Percentiles rank a stretch among this genome's conserved stretches.
Conservation (phyloP, 2,329 filamentous ascomycete species). For the Anisogramma anomala region DNA sequence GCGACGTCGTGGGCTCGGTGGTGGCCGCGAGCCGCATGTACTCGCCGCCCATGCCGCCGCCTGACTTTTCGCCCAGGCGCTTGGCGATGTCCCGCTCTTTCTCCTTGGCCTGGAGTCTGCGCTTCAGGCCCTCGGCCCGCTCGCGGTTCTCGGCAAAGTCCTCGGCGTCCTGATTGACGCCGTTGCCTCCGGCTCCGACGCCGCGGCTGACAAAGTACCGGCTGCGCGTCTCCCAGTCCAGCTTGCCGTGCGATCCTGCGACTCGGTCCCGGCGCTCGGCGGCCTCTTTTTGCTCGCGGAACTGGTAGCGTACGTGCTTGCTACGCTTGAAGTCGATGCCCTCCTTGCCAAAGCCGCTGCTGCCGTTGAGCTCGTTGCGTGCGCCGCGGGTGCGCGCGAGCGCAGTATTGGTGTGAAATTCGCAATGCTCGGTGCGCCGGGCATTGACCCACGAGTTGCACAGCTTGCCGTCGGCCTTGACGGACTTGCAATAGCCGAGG, state of each 20-base stretch:
- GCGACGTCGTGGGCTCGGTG: background rate
- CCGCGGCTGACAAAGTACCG: slow-evolving; percentile 40
- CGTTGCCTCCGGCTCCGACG: slow-evolving; percentile 35
- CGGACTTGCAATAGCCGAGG: slow-evolving; percentile 74
- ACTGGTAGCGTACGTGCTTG: slow-evolving; percentile 17
- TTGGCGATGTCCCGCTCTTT: slow-evolving; percentile 62
- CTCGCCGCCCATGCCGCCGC: slow-evolving; percentile 51
- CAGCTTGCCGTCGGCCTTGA: slow-evolving; percentile 70
- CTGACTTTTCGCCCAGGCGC: slow-evolving; percentile 52
- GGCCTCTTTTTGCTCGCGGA: slow-evolving; percentile 17
- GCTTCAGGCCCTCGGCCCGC: slow-evolving; percentile 53
- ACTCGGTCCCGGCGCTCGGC: slow-evolving; percentile 19
- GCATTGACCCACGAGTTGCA: slow-evolving; percentile 82
- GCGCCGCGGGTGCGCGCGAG: slow-evolving; percentile 54
- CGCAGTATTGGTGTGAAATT: slow-evolving; percentile 79
- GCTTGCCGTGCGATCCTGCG: slow-evolving; percentile 26
- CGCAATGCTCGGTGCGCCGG: slow-evolving; percentile 80
- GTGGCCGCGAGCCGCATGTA: slow-evolving; percentile 45
- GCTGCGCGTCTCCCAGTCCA: slow-evolving; percentile 47
- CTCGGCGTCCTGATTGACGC: slow-evolving; percentile 19
- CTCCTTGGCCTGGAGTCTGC: slow-evolving; percentile 54
- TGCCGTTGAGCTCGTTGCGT: slow-evolving; percentile 69
- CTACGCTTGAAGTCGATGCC: slow-evolving; percentile 11
- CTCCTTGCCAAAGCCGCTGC: slow-evolving; percentile 27
- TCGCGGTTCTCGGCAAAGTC: slow-evolving; percentile 41